phyloP scores from a whole-genome alignment of 2,329 filamentous ascomycete genomes.

The Aureobasidium subglaciale region DNA sequence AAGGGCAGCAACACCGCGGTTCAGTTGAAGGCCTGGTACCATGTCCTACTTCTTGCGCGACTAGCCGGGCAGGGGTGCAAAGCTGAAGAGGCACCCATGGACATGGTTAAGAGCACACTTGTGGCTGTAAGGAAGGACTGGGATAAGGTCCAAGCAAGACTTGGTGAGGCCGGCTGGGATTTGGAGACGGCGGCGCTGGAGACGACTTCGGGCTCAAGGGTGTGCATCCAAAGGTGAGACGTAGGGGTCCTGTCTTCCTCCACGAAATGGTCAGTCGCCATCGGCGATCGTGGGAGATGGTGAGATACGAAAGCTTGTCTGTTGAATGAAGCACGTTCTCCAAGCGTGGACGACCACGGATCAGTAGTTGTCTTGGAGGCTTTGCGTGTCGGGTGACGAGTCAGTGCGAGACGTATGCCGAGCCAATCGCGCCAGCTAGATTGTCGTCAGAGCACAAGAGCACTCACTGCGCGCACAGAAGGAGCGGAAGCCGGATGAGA shows the following conservation, averaged over 20 bases:
- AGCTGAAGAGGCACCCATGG: conserved; percentile 20
- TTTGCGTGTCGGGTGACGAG: conserved; percentile 10
- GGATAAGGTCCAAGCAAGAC: conserved; percentile 18
- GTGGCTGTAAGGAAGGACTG: conserved; percentile 9
- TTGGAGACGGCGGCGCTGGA: conserved; percentile 57
- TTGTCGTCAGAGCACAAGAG: conserved; percentile 1
- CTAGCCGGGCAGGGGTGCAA: background rate
- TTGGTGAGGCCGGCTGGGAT: conserved; percentile 57
- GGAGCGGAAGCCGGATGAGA: background rate
- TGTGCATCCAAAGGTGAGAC: conserved; percentile 14
- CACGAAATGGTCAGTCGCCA: background rate
- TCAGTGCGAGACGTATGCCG: conserved; percentile 3
- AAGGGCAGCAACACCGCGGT: conserved; percentile 42
- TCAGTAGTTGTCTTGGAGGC: conserved; percentile 5
- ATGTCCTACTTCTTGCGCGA: conserved; percentile 46
- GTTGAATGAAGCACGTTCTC: background rate
- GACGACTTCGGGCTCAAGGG: conserved; percentile 48
- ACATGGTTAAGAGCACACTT: conserved; percentile 2
- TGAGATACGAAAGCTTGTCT: conserved; percentile 11
- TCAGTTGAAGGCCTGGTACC: conserved; percentile 57
- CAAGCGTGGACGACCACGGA: background rate
- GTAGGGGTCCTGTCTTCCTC: background rate
- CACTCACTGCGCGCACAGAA: background rate
- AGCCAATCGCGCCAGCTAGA: conserved; percentile 2
- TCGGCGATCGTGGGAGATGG: background rate